Evolutionary conservation across 179 eudicot genomes (phyloP), one percentile per base, ranked within the genome.

Genomic region (Carnegiea gigantea): DNA sequence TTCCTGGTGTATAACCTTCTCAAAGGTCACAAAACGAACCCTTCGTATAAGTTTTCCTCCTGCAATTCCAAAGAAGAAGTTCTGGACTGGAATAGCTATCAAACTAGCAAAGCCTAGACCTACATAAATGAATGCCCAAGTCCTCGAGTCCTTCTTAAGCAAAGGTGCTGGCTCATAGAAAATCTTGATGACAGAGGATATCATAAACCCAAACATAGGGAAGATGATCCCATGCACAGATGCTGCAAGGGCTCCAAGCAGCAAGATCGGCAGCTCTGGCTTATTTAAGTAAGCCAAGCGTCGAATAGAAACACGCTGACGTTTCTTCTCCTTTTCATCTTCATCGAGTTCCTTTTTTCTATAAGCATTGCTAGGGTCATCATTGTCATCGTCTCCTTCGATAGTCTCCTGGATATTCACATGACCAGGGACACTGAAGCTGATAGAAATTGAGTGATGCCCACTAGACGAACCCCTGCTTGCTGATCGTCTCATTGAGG

Each of bases 1-100:
- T 84, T 93, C 97, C 83, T 92, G 98, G 81, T 91, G 95, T 17
- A 91, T 93, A 21, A 91, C 89, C 82, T 90, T 95, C 84, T 89
- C 85, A 78, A 93, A 95, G 1, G 92, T 75, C 85, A 92, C 62
- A 17, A 82, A 87, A 23, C 98, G 91, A 48, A 95, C 89, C 70
- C 95, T 81, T 75, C 87, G 83, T 17, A 93, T 86, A 80, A 95
- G 84, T 49, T 77, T 93, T 15, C 97, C 97, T 11, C 98, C 95
- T 9, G 98, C 98, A 79, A 93, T 67, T 77, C 90, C 95, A 44
- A 93, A 93, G 75, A 90, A 84, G 81, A 80, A 90, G 53, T 88
- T 88, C 89, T 95, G 95, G 23, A 88, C 54, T 10, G 97, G 93
- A 51, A 90, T 26, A 62, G 79, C 88, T 17, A 87, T 21, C 6